phyloP scores from a whole-genome alignment of 768 basidiomycete genomes.

The Suillus decipiens region DNA sequence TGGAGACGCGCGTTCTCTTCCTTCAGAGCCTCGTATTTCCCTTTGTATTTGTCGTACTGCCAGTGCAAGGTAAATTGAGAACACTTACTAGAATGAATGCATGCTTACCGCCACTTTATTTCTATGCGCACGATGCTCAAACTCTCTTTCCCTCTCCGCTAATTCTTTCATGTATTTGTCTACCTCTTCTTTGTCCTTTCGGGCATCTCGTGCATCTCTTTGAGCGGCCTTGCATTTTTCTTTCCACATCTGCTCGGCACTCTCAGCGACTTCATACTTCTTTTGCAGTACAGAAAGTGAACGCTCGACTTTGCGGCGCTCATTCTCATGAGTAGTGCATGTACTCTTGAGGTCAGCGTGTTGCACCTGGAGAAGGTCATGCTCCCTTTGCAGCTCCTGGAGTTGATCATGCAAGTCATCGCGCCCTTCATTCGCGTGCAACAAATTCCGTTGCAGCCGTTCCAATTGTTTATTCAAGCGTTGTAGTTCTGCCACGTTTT shows the following conservation, averaged over 20 bases:
- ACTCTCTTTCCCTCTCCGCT: constrained; percentile 24
- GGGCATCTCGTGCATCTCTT: neutral
- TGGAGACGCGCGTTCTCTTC: constrained; percentile 15
- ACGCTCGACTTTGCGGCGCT: neutral
- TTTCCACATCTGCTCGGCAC: neutral
- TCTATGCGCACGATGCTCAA: constrained; percentile 22
- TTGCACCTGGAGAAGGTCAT: constrained; percentile 14
- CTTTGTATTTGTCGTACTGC: constrained; percentile 26
- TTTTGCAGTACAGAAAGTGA: neutral
- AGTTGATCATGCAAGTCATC: constrained; percentile 7
- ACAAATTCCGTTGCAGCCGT: neutral
- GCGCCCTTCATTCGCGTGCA: neutral
- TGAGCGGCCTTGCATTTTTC: neutral
- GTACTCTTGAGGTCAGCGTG: constrained; percentile 13
- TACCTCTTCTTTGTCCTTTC: neutral
- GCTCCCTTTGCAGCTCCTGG: constrained; percentile 17
- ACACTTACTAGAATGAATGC: neutral
- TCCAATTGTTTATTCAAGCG: constrained; percentile 3
- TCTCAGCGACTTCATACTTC: neutral
- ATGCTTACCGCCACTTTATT: constrained; percentile 26
- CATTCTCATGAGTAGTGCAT: neutral
- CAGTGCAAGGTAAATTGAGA: neutral
- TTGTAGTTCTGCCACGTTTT: constrained; percentile 4
- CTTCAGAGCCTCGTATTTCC: constrained; percentile 27
- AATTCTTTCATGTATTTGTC: neutral